Percentiles rank a stretch among this genome's conserved stretches.
Conservation (phyloP, 1,139 yeast genomes). For the Pichia sp. region DNA sequence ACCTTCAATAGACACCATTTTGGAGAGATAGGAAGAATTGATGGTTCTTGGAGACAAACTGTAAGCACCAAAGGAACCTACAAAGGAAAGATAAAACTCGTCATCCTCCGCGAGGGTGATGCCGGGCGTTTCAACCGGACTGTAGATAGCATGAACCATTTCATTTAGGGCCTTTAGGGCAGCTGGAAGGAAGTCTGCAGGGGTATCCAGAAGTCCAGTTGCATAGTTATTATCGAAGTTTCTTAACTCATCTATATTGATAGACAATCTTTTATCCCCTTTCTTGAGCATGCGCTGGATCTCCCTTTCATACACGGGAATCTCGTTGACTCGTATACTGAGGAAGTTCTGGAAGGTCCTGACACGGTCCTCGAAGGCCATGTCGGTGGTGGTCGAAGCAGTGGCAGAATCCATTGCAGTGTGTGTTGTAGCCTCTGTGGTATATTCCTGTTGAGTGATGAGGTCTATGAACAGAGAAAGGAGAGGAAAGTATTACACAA, state of each 20-base stretch:
- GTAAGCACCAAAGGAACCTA: conserved; percentile 90
- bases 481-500: too few relatives aligned
- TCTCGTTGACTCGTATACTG: conserved; percentile 44
- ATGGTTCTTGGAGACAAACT: conserved; percentile 86
- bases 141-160: conserved; percentile 65
- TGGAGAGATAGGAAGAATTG: conserved; percentile 70
- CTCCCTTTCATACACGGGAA: conserved; percentile 60
- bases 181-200: conserved; percentile 86
- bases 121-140: conserved; percentile 49
- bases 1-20: conserved; percentile 87
- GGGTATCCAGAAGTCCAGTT: conserved; percentile 68
- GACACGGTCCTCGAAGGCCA: conserved; percentile 62
- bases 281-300: conserved; percentile 69
- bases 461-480: too few relatives aligned
- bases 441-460: not conserved
- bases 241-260: conserved; percentile 82
- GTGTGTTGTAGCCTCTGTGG: not conserved
- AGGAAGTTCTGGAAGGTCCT: conserved; percentile 87
- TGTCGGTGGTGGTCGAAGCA: conserved; percentile 24
- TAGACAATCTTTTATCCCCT: conserved; percentile 62
- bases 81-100: conserved; percentile 73
- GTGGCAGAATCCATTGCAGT: conserved; percentile 2
- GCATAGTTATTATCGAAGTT: conserved; percentile 80
- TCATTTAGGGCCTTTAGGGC: conserved; percentile 85
- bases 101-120: conserved; percentile 56